Base-by-base conservation (phyloP, 192 early-diverging fungal genomes). In the Backusella macrospora region DNA sequence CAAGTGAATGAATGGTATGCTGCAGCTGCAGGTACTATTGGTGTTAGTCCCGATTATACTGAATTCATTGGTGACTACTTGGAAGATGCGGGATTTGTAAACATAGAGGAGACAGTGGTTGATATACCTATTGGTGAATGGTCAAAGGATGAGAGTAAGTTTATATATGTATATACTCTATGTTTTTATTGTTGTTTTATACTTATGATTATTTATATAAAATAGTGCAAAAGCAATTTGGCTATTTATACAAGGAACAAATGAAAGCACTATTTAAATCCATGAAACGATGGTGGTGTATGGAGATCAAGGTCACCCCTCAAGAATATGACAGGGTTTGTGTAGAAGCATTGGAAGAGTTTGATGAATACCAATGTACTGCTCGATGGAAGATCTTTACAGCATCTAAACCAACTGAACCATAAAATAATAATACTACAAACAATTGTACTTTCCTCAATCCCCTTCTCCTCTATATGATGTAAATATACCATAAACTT, bases 111-210 rank as follows among this genome's bases (percentile, higher is more conserved):
- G 42, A 34, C 40, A 26, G 15, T 63, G 3, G 43, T 62, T 16
- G 70, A 68, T 46, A 77, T 77, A 73, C 76, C 76, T 34, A 69
- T 77, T 47, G 76, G 76, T 40, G 76, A 79, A 72, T 79, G 78
- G 78, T 70, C 73, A n/a, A 62, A 71, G 5, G 70, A 75, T 49
- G 42, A 69, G 1, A 48, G 78, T 79, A 62, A 72, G 73, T 73
- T 39, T 59, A 65, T 26, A 6, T 16, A 37, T 62, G n/a, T 16
- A 23, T 39, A 18, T 3, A 52, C 29, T 18, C 8, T 10, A 14
- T 46, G 13, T 12, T 14, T 14, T 46, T 46, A 14, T 46, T 14
- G 5, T 26, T 59, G 4, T 23, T 1, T 16, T 62, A 72, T 18
- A 43, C 15, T 23, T 23, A 23, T 62, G 62, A 4, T 10, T 9